Evolutionary conservation across 345 rosid species (phyloP).

Genomic region (Atalantia buxifolia): DNA sequence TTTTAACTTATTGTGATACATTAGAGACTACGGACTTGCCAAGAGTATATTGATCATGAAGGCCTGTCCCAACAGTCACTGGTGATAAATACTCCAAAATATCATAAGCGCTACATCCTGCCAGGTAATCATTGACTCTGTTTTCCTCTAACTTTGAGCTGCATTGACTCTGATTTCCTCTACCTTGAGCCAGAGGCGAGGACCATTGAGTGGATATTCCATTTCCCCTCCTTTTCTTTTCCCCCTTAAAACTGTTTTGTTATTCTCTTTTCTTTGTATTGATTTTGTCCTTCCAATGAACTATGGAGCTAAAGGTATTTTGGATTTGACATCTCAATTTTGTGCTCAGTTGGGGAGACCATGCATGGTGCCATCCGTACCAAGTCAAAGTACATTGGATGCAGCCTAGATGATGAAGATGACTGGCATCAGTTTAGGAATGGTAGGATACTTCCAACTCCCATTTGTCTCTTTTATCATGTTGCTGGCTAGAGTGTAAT

Average conservation of each 20-base stretch:
- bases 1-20: no score
- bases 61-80: constrained; percentile 81
- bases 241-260: background rate
- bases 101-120: constrained; percentile 77
- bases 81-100: constrained; percentile 81
- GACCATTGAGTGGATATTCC: no score
- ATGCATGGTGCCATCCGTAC: constrained; percentile 50
- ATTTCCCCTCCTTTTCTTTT: background rate
- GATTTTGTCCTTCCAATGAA: background rate
- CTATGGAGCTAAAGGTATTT: background rate
- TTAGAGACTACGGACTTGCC: no score
- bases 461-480: background rate
- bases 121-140: constrained; percentile 47
- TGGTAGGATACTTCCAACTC: constrained; percentile 37
- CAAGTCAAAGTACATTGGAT: constrained; percentile 53
- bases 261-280: background rate
- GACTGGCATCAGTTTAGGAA: constrained; percentile 69
- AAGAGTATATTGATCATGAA: constrained; percentile 81
- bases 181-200: no score
- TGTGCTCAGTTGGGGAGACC: constrained; percentile 73
- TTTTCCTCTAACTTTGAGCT: background rate
- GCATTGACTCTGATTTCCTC: background rate
- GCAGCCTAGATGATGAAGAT: constrained; percentile 69
- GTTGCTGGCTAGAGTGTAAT: background rate
- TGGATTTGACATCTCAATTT: background rate